Conservation (phyloP, 2,329 filamentous ascomycete genomes). For the Fusarium devonianum region DNA sequence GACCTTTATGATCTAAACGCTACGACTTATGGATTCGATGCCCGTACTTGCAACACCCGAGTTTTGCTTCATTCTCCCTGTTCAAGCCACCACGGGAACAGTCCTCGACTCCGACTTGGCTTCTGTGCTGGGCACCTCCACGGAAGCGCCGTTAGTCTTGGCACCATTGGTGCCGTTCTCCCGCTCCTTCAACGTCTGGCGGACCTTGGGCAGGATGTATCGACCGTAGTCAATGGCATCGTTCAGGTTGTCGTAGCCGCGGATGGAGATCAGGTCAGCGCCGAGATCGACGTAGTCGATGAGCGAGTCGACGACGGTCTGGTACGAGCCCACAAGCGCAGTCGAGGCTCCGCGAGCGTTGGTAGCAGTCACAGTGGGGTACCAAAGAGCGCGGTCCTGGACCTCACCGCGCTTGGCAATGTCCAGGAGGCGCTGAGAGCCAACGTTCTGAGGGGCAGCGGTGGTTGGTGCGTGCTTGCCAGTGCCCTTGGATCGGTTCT, state of each 20-base stretch:
- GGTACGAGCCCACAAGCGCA: conserved; percentile 61
- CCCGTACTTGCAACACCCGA: too few relatives aligned
- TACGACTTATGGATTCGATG: not conserved
- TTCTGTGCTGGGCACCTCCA: too few relatives aligned
- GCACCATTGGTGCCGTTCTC: conserved; percentile 19
- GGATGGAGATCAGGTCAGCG: conserved; percentile 64
- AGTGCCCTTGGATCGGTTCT: conserved; percentile 48
- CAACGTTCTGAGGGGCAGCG: conserved; percentile 61
- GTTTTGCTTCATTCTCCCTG: too few relatives aligned
- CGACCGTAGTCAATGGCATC: conserved; percentile 67
- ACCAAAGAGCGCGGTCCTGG: conserved; percentile 69
- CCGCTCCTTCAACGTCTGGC: conserved; percentile 46
- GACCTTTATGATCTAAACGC: not conserved
- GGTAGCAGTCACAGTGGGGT: conserved; percentile 67
- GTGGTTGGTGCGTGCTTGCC: conserved; percentile 37
- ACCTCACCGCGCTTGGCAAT: conserved; percentile 64
- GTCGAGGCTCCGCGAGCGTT: conserved; percentile 66
- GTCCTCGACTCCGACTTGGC: conserved; percentile 2
- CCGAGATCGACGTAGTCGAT: conserved; percentile 65
- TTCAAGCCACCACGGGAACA: not conserved
- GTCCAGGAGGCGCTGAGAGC: conserved; percentile 64
- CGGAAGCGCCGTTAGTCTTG: not conserved
- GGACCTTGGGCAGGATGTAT: conserved; percentile 60
- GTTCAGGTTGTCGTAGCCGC: conserved; percentile 67
- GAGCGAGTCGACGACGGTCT: conserved; percentile 62